Base-by-base conservation (phyloP, 2,329 filamentous ascomycete genomes). In the Stagonosporopsis vannaccii region DNA sequence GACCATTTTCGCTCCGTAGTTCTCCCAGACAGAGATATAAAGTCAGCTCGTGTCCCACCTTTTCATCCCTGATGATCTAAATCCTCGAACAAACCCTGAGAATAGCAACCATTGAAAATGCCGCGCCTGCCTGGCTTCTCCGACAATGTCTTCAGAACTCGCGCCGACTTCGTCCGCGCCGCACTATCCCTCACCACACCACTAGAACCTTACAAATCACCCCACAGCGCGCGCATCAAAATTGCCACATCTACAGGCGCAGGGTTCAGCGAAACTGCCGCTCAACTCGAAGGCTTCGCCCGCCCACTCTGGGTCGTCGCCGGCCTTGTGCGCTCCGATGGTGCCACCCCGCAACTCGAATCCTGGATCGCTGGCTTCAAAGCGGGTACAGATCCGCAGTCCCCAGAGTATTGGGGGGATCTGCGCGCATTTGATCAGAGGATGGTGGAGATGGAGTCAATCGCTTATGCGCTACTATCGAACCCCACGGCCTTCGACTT, bases 361-460 rank as follows among this genome's bases (percentile, higher is more conserved):
- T 46, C 56, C 9, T 66, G 60, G 59, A 49, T 61, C 20, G n/a
- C 22, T 15, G 61, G 59, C 2, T 26, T 66, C 8, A 60, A 36
- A 44, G 51, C 48, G 26, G 70, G 70, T 2, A 66, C 65, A 6
- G 59, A 73, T 46, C 66, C 70, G 17, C 15, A 45, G 1, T 62
- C 61, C 0, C 22, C 53, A 1, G 70, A 73, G n/a, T 83, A 80
- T 59, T 83, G 81, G 81, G 81, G 80, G 0, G 58, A 69, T 6
- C 67, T 82, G 6, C 62, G 59, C 0, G 65, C 77, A 15, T 72
- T 70, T 17, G 80, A 83, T 39, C 81, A 83, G 58, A 67, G 79
- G 3, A 82, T 83, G 80, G 81, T 83, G 0, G 81, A 83, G 54
- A 75, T 79, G 11, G 81, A 83, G 60, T 77, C 78, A 17, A 70